These are phyloP conservation scores for Fusarium tupiense DNA, from an alignment of 2,329 filamentous ascomycete genomes.

Conservation along the genomic window DNA sequence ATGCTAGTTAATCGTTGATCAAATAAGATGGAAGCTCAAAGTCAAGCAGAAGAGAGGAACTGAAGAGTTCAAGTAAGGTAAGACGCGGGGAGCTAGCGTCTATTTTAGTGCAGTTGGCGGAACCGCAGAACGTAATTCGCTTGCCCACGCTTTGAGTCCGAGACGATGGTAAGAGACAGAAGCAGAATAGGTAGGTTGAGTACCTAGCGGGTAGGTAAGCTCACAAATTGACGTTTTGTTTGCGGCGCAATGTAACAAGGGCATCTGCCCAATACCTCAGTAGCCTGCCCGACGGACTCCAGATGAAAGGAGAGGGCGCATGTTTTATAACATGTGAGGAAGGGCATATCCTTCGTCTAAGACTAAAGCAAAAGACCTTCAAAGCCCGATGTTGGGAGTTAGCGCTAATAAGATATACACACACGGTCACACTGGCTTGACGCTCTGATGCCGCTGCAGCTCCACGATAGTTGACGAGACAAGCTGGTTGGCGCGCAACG, in stretches of 20 bases:
- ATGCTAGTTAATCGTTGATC: not conserved
- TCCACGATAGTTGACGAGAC: conserved; percentile 18
- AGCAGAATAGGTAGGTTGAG: not conserved
- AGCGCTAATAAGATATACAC: conserved; percentile 19
- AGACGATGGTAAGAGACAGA: not conserved
- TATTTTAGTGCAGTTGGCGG: conserved; percentile 40
- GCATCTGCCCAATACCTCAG: not conserved
- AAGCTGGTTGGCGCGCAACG: conserved; percentile 32
- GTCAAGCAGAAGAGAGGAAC: conserved; percentile 2
- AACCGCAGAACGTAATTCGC: conserved; percentile 28
- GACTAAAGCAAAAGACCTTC: not conserved
- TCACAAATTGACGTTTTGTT: not conserved
- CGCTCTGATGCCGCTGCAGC: conserved; percentile 17
- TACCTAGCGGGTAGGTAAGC: not conserved
- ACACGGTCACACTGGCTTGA: conserved; percentile 11
- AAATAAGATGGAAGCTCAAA: conserved; percentile 7
- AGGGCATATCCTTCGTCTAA: not conserved
- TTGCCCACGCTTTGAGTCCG: conserved; percentile 8
- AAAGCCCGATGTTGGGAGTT: conserved; percentile 5
- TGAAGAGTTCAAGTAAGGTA: conserved; percentile 31
- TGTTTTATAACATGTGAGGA: not conserved
- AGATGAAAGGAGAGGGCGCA: not conserved
- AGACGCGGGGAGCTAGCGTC: conserved; percentile 44
- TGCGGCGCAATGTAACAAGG: not conserved
- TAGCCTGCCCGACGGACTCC: not conserved